Evolutionary conservation across 2,329 filamentous ascomycete species (phyloP).

Genomic region (Aspergillus sclerotialis): DNA sequence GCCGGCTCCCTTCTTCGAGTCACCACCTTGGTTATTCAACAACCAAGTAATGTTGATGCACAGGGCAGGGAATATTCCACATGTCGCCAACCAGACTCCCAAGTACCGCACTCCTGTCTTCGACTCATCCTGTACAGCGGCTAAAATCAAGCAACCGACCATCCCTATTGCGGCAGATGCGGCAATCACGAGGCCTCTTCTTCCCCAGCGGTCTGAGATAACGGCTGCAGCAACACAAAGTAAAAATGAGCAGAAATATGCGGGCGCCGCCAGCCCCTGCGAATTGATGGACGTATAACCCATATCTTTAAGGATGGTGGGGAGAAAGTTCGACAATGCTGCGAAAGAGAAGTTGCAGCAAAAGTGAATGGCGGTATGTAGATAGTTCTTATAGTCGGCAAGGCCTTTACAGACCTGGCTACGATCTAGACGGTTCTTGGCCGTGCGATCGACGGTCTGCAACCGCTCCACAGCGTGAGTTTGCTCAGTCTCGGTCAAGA

Average conservation of each 20-base stretch:
- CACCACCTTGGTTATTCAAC: constrained; percentile 18
- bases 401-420: constrained; percentile 29
- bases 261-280: constrained; percentile 37
- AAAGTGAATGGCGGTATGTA: constrained; percentile 33
- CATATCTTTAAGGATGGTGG: constrained; percentile 36
- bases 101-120: constrained; percentile 27
- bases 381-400: constrained; percentile 31
- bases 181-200: constrained; percentile 29
- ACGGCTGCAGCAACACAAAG: constrained; percentile 20
- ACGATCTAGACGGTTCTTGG: constrained; percentile 20
- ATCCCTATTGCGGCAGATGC: constrained; percentile 17
- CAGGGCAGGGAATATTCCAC: constrained; percentile 17
- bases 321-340: constrained; percentile 35
- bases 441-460: constrained; percentile 17
- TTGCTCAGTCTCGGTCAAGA: constrained; percentile 39
- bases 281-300: constrained; percentile 34
- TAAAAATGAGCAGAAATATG: constrained; percentile 36
- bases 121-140: constrained; percentile 16
- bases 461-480: constrained; percentile 47
- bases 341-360: constrained; percentile 33
- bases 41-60: constrained; percentile 19
- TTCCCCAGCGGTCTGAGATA: constrained; percentile 29
- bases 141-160: constrained; percentile 29
- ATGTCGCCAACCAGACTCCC: constrained; percentile 31
- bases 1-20: constrained; percentile 18